Conservation (phyloP, 2,329 filamentous ascomycete species). For the Trichophyton equinum region DNA sequence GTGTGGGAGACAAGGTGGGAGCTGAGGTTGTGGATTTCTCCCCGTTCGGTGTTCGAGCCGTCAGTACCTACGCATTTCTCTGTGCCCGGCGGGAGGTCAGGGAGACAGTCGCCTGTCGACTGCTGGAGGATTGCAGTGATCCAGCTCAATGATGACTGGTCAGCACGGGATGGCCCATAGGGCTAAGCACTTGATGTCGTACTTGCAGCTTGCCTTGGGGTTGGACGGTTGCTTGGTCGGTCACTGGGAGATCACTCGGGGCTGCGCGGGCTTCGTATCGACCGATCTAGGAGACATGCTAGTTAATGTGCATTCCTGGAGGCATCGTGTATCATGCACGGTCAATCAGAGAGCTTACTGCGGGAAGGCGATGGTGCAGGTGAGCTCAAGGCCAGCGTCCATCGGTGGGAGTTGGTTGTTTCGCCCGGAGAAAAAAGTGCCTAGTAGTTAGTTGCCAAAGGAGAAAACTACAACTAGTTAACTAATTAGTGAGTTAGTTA, state of each 20-base stretch:
- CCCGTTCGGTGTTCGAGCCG: not conserved
- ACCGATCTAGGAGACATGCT: not conserved
- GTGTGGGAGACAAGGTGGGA: not conserved
- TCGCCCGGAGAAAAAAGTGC: not conserved
- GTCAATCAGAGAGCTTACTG: not conserved
- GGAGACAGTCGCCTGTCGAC: not conserved
- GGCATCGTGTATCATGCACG: not conserved
- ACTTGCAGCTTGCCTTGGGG: not conserved
- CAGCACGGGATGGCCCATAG: not conserved
- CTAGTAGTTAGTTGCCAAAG: not conserved
- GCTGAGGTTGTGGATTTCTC: not conserved
- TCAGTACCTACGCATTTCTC: not conserved
- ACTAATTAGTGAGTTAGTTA: not conserved
- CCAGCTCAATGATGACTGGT: slow-evolving; percentile 1
- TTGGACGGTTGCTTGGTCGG: not conserved
- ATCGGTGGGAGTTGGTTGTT: not conserved
- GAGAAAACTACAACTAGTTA: not conserved
- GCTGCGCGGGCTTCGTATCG: not conserved
- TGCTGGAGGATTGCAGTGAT: not conserved
- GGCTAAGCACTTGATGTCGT: slow-evolving; percentile 3
- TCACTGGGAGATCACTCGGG: not conserved
- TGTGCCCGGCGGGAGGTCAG: not conserved
- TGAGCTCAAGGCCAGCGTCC: not conserved
- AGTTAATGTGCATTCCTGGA: not conserved
- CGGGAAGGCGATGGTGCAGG: not conserved